These are phyloP conservation scores for Ganoderma sinense DNA, from an alignment of 1,284 basidiomycete genomes.

Conservation along the genomic window DNA sequence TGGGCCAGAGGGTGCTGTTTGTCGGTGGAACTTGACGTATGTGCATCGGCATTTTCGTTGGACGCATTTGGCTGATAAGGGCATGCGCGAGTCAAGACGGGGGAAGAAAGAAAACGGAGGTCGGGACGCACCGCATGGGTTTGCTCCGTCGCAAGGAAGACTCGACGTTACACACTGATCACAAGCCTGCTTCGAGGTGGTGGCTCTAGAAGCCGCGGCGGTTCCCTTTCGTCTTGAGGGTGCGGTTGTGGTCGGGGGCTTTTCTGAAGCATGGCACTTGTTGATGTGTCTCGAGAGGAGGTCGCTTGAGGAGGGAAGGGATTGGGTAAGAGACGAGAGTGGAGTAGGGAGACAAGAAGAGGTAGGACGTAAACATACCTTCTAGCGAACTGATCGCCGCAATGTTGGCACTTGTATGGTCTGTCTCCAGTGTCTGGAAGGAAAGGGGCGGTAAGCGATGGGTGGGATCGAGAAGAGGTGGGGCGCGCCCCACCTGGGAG, in stretches of 20 bases:
- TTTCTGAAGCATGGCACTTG: slow-evolving; percentile 86
- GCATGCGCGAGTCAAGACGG: slow-evolving; percentile 13
- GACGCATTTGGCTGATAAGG: slow-evolving; percentile 73
- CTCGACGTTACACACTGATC: slow-evolving; percentile 87
- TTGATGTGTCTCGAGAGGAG: slow-evolving; percentile 89
- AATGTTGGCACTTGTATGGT: slow-evolving; percentile 89
- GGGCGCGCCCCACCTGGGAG: slow-evolving; percentile 26
- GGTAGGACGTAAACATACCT: slow-evolving; percentile 55
- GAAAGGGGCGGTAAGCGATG: slow-evolving; percentile 28
- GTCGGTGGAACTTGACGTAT: slow-evolving; percentile 86
- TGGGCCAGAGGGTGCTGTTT: slow-evolving; percentile 78
- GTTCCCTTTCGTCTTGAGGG: slow-evolving; percentile 62
- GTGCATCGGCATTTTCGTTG: slow-evolving; percentile 81
- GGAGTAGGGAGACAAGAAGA: neutral
- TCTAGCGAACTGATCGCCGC: slow-evolving; percentile 89
- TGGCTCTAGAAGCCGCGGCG: slow-evolving; percentile 69
- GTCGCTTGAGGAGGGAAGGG: slow-evolving; percentile 58
- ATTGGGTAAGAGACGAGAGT: slow-evolving; percentile 16
- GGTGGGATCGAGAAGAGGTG: slow-evolving; percentile 27
- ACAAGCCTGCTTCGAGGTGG: slow-evolving; percentile 82
- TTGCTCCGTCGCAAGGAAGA: slow-evolving; percentile 82
- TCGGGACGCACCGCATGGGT: slow-evolving; percentile 74
- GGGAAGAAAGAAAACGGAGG: slow-evolving; percentile 28
- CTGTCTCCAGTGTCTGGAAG: slow-evolving; percentile 86
- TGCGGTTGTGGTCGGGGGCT: slow-evolving; percentile 55